Percentiles rank a stretch among this genome's conserved stretches.
These are phyloP conservation scores for Colletotrichum ledebouriae DNA, from an alignment of 2,329 filamentous ascomycete species.

Conservation along the genomic window DNA sequence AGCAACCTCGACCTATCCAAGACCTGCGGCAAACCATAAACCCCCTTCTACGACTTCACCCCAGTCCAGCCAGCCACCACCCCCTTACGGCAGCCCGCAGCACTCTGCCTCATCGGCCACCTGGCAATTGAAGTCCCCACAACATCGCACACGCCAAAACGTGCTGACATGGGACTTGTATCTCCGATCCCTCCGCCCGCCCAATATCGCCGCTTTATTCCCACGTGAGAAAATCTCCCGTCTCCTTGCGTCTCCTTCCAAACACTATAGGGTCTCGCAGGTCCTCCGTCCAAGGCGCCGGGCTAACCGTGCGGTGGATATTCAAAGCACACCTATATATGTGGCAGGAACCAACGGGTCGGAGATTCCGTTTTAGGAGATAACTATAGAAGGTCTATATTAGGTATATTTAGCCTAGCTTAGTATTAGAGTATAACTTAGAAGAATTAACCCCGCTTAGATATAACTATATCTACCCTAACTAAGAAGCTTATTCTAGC, in stretches of 20 bases:
- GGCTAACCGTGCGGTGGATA: neutral
- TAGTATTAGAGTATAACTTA: no score
- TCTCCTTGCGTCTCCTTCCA: no score
- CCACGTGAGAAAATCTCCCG: constrained; percentile 8
- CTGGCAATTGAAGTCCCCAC: neutral
- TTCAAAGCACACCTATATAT: no score
- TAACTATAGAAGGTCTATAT: no score
- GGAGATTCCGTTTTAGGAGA: no score
- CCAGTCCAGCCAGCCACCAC: no score
- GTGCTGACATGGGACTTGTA: neutral
- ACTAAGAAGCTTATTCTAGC: no score
- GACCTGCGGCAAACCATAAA: constrained; percentile 1
- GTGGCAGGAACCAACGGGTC: no score
- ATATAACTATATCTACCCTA: no score
- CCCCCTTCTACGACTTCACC: neutral
- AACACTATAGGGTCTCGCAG: neutral
- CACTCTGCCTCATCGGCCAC: neutral
- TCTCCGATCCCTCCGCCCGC: neutral
- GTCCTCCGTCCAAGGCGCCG: constrained; percentile 14
- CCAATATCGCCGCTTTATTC: constrained; percentile 11
- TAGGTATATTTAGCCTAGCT: no score
- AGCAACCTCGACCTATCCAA: neutral
- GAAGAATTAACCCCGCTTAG: no score
- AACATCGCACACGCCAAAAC: neutral
- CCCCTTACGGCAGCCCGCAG: constrained; percentile 8